Percentiles rank a stretch among this genome's conserved stretches.
phyloP scores from a whole-genome alignment of 257 asterid species.

The Solanum paucissectum region DNA sequence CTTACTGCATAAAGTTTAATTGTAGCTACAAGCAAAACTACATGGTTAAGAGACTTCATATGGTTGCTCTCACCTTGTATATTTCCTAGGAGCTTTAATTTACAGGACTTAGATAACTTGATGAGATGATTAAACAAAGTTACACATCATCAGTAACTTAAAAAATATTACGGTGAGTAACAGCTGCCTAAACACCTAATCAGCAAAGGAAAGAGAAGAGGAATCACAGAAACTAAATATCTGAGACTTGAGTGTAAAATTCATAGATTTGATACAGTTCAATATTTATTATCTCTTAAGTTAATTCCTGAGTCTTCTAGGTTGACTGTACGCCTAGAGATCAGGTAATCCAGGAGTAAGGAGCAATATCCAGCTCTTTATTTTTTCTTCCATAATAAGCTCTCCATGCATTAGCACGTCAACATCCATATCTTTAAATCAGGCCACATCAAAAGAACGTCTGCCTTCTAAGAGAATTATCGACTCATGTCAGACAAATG shows the following conservation, averaged over 20 bases:
- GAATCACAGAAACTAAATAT: neutral
- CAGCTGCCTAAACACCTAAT: neutral
- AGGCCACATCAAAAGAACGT: neutral
- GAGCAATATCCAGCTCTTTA: neutral
- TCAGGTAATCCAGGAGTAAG: neutral
- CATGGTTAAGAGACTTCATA: neutral
- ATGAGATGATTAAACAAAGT: neutral
- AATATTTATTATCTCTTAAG: neutral
- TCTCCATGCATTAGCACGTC: neutral
- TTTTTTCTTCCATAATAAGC: neutral
- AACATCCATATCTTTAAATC: neutral
- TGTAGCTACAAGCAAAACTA: neutral
- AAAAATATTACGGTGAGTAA: neutral
- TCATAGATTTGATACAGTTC: neutral
- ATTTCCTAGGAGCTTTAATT: neutral
- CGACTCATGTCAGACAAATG: neutral
- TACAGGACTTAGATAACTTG: neutral
- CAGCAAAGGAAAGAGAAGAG: neutral
- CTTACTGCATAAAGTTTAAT: neutral
- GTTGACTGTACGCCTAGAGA: neutral
- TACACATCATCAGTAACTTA: neutral
- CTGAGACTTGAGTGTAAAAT: neutral
- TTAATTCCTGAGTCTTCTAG: neutral
- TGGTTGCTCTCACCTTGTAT: neutral
- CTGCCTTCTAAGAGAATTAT: neutral